Conservation (phyloP, 2,329 filamentous ascomycete species). For the Rhinocladiella similis region DNA sequence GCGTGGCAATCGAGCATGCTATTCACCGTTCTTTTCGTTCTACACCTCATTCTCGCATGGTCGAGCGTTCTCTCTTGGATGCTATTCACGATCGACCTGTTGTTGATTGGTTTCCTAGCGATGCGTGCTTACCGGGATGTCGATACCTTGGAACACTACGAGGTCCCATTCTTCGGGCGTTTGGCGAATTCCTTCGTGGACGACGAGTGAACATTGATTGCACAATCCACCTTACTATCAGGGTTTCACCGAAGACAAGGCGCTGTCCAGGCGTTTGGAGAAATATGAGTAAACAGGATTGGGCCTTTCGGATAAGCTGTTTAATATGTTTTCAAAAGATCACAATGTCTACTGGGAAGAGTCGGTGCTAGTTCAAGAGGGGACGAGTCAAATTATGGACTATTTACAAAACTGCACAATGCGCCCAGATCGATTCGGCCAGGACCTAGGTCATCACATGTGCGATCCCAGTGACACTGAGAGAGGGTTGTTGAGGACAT, state of each 20-base stretch:
- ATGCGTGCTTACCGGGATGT: slow-evolving; percentile 82
- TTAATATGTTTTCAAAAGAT: too few species aligned
- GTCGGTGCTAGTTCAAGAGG: too few species aligned
- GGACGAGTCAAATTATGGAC: too few species aligned
- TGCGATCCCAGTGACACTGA: too few species aligned
- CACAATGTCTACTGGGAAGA: too few species aligned
- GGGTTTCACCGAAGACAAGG: not conserved
- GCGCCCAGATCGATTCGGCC: too few species aligned
- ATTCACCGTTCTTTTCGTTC: slow-evolving; percentile 67
- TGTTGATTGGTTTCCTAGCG: slow-evolving; percentile 73
- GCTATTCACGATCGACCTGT: slow-evolving; percentile 73
- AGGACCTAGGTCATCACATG: too few species aligned
- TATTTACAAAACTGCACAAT: too few species aligned
- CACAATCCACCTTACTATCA: not conserved
- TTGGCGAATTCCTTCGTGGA: slow-evolving; percentile 88
- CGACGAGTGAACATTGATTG: slow-evolving; percentile 61
- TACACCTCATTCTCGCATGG: slow-evolving; percentile 87
- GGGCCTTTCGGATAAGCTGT: too few species aligned
- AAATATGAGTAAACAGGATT: not conserved
- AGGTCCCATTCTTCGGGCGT: slow-evolving; percentile 82
- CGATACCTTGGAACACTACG: slow-evolving; percentile 67
- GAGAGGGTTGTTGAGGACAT: too few species aligned
- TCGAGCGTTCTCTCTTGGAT: slow-evolving; percentile 81
- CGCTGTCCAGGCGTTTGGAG: not conserved
- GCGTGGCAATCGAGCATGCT: slow-evolving; percentile 90